Conservation (phyloP, 192 early-diverging fungal genomes). For the Coemansia sp. region DNA sequence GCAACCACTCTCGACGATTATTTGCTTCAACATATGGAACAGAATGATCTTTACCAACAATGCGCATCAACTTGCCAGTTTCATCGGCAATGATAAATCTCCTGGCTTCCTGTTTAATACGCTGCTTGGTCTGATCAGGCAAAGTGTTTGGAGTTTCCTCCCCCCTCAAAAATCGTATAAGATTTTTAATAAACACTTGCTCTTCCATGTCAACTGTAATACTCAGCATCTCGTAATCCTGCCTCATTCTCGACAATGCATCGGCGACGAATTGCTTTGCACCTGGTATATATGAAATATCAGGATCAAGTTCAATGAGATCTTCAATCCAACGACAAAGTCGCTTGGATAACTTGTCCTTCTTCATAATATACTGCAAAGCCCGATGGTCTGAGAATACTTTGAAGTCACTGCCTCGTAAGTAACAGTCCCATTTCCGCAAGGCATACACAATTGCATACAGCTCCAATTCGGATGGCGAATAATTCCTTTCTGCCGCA, state of each 20-base stretch:
- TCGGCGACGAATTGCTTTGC: no score
- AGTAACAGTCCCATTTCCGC: conserved; percentile 4
- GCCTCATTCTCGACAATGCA: no score
- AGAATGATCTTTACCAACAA: no score
- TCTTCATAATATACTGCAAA: conserved; percentile 7
- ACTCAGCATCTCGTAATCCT: not conserved
- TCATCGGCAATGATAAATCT: no score
- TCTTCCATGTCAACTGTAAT: no score
- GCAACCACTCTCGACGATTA: not conserved
- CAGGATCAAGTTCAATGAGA: no score
- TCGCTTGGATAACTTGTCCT: not conserved
- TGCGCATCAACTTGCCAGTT: no score
- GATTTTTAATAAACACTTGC: no score
- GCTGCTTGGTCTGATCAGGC: not conserved
- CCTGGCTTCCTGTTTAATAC: no score
- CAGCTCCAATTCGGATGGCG: conserved; percentile 11
- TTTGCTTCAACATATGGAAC: no score
- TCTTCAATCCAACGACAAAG: no score
- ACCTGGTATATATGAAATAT: no score
- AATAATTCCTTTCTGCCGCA: conserved; percentile 9
- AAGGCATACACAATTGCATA: conserved; percentile 4
- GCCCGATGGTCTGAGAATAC: conserved; percentile 7
- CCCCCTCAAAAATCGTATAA: conserved; percentile 1
- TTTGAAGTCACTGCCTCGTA: not conserved
- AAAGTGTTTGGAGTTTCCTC: not conserved